Conservation (phyloP, 768 basidiomycete genomes). For the Serendipita indica region DNA sequence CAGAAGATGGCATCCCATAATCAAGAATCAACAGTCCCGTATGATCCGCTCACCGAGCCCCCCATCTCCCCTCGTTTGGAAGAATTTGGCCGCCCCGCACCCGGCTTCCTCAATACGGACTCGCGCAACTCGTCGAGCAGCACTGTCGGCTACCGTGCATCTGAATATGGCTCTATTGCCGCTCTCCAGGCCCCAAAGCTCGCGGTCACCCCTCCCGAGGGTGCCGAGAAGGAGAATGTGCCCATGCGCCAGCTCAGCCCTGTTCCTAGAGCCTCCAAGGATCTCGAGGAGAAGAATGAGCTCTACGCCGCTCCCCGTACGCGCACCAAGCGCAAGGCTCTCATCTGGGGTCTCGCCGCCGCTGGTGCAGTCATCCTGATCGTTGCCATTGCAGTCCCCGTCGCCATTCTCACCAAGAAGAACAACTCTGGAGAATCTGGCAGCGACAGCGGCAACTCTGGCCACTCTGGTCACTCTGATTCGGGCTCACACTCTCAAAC, state of each 20-base stretch:
- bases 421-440: neutral
- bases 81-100: neutral
- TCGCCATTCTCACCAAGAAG: conserved; percentile 7
- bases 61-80: neutral
- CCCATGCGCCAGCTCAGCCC: neutral
- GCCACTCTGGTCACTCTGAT: neutral
- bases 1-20: conserved; percentile 3
- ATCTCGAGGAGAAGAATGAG: conserved; percentile 1
- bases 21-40: neutral
- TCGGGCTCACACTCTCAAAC: neutral
- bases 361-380: conserved; percentile 7
- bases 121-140: neutral
- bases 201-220: neutral
- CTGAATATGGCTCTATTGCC: neutral
- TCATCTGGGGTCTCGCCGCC: conserved; percentile 11
- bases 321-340: conserved; percentile 1
- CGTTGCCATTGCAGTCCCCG: conserved; percentile 9
- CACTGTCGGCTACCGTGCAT: neutral
- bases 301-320: neutral
- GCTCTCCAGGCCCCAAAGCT: neutral
- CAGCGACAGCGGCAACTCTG: neutral
- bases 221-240: neutral
- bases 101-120: neutral
- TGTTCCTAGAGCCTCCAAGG: neutral
- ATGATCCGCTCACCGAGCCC: neutral